Evolutionary conservation across 2,329 filamentous ascomycete species (phyloP).

Genomic region (Scortechinia acanthostroma): DNA sequence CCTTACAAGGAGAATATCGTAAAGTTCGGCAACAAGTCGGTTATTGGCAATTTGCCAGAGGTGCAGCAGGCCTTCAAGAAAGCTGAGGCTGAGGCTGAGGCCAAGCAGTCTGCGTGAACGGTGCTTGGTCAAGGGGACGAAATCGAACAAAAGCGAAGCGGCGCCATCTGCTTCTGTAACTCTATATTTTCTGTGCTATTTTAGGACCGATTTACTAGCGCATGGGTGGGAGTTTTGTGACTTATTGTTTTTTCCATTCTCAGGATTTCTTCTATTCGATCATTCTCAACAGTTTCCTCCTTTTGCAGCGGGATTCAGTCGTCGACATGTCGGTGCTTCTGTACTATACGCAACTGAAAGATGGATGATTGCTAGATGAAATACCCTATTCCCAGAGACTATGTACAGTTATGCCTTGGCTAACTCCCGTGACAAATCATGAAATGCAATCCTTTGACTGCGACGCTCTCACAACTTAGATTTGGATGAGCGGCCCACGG

Average conservation of each 20-base stretch:
- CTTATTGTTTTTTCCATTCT: not conserved
- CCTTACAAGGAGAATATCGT: constrained; percentile 87
- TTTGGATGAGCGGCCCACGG: constrained; percentile 58
- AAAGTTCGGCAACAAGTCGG: constrained; percentile 54
- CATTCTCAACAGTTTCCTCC: no score
- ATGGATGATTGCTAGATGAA: not conserved
- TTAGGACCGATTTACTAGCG: not conserved
- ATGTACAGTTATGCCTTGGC: not conserved
- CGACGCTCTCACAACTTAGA: no score
- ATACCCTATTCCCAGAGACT: constrained; percentile 1
- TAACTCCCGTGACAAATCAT: no score
- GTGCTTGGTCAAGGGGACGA: no score
- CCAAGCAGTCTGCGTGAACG: not conserved
- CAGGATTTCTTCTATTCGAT: not conserved
- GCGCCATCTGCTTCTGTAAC: no score
- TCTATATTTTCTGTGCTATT: not conserved
- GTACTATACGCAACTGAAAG: no score
- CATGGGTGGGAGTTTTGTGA: not conserved
- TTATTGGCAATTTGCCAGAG: constrained; percentile 33
- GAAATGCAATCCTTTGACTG: no score
- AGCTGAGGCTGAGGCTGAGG: constrained; percentile 33
- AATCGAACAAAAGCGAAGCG: no score
- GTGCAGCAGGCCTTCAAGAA: constrained; percentile 43
- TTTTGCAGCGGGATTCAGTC: no score
- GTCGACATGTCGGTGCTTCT: no score